Conservation (phyloP, 1,139 yeast species). For the Sugiyamaella grinbergsii region DNA sequence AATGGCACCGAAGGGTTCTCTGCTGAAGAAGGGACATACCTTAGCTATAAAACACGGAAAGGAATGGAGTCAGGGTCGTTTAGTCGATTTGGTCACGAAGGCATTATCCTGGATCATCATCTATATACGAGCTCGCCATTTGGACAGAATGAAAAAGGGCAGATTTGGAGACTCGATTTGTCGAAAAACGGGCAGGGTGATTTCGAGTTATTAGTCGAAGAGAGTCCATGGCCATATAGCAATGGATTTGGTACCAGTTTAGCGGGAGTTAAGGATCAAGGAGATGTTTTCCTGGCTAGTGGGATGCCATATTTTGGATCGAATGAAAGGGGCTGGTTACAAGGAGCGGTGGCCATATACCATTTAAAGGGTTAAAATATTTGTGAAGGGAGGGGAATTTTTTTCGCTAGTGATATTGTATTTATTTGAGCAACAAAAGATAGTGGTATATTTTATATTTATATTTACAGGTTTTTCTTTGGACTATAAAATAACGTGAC, state of each 20-base stretch:
- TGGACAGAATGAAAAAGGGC: conserved; percentile 47
- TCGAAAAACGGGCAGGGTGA: conserved; percentile 23
- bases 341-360: conserved; percentile 32
- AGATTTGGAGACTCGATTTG: conserved; percentile 47
- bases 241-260: conserved; percentile 49
- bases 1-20: conserved; percentile 12
- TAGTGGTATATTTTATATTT: conserved; percentile 1
- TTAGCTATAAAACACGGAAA: conserved; percentile 18
- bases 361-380: conserved; percentile 13
- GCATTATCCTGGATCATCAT: conserved; percentile 33
- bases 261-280: conserved; percentile 34
- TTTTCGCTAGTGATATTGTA: conserved; percentile 24
- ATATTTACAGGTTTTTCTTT: conserved; percentile 16
- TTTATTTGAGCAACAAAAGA: conserved; percentile 11
- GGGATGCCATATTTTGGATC: conserved; percentile 53
- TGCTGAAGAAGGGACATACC: conserved; percentile 3
- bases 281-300: conserved; percentile 40
- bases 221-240: conserved; percentile 39
- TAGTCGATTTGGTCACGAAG: conserved; percentile 44
- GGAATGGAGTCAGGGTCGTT: conserved; percentile 26
- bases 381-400: background rate
- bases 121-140: conserved; percentile 48
- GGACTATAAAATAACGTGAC: conserved; percentile 32
- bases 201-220: conserved; percentile 30
- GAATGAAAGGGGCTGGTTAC: conserved; percentile 32